Percentiles rank a stretch among this genome's conserved stretches.
These are phyloP conservation scores for Euryodendron excelsum DNA, from an alignment of 148 eudicot species.

Conservation along the genomic window DNA sequence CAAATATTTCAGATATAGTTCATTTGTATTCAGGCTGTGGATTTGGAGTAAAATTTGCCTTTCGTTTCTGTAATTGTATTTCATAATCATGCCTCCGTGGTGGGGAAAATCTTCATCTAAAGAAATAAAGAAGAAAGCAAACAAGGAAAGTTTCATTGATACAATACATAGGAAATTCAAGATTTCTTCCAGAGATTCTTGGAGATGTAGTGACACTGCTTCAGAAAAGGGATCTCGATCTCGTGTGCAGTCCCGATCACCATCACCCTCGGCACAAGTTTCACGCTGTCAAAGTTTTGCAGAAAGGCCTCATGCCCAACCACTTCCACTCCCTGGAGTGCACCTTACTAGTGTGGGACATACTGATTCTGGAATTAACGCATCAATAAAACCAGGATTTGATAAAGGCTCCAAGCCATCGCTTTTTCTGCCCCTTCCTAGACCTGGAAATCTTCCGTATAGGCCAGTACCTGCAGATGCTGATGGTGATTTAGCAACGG, in stretches of 20 bases:
- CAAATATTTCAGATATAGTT: neutral
- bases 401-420: constrained; percentile 16
- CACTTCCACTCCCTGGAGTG: constrained; percentile 30
- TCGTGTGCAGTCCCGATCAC: constrained; percentile 25
- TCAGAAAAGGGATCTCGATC: constrained; percentile 32
- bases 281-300: constrained; percentile 39
- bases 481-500: constrained; percentile 27
- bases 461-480: constrained; percentile 24
- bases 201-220: constrained; percentile 24
- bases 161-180: constrained; percentile 33
- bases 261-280: constrained; percentile 31
- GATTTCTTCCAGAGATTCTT: constrained; percentile 23
- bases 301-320: constrained; percentile 22
- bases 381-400: constrained; percentile 21
- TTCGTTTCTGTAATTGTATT: neutral
- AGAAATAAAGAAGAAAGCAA: constrained; percentile 36
- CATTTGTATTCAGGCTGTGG: neutral
- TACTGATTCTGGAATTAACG: constrained; percentile 10
- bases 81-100: constrained; percentile 38
- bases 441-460: constrained; percentile 13
- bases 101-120: constrained; percentile 50
- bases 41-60: neutral
- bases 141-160: constrained; percentile 31
- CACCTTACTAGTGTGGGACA: neutral
- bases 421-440: constrained; percentile 28